Percentiles rank a stretch among this genome's conserved stretches.
Evolutionary conservation across 1,284 basidiomycete genomes (phyloP).

Genomic region (Fistulinella cinereoalba): DNA sequence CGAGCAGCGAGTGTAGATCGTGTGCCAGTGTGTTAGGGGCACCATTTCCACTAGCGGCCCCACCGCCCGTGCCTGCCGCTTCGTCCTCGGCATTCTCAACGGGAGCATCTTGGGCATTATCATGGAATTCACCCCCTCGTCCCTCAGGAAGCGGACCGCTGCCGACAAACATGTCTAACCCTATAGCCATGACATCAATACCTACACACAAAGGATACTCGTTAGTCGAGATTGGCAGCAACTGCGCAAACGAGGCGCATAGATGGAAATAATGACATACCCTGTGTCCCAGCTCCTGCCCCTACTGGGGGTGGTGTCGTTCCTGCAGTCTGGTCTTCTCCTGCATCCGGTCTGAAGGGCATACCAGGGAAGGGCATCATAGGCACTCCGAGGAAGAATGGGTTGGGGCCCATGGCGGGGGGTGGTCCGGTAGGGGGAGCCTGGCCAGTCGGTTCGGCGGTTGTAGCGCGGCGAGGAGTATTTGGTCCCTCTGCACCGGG

Average conservation of each 20-base stretch:
- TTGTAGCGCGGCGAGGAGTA: not conserved
- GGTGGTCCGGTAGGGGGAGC: slow-evolving; percentile 3
- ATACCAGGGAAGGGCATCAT: no score
- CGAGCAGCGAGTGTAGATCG: slow-evolving; percentile 26
- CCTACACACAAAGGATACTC: slow-evolving; percentile 11
- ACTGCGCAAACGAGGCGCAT: slow-evolving; percentile 5
- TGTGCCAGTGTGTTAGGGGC: slow-evolving; percentile 18
- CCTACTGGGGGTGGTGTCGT: no score
- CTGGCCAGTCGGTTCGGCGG: slow-evolving; percentile 4
- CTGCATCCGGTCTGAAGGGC: slow-evolving; percentile 20
- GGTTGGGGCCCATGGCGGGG: no score
- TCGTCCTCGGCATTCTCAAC: slow-evolving; percentile 2
- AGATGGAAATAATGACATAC: slow-evolving; percentile 11
- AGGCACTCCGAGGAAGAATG: no score
- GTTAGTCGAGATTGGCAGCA: slow-evolving; percentile 21
- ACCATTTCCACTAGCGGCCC: slow-evolving; percentile 15
- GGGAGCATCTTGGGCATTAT: slow-evolving; percentile 1
- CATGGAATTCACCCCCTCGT: slow-evolving; percentile 7
- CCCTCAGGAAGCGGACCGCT: slow-evolving; percentile 14
- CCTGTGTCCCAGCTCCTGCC: slow-evolving; percentile 20
- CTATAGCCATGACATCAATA: slow-evolving; percentile 29
- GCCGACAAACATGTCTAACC: slow-evolving; percentile 33
- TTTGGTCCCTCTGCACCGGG: no score
- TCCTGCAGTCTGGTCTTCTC: slow-evolving; percentile 6
- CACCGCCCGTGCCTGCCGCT: slow-evolving; percentile 1